Conservation (phyloP, 192 early-diverging fungal species). For the Coemansia sp. region DNA sequence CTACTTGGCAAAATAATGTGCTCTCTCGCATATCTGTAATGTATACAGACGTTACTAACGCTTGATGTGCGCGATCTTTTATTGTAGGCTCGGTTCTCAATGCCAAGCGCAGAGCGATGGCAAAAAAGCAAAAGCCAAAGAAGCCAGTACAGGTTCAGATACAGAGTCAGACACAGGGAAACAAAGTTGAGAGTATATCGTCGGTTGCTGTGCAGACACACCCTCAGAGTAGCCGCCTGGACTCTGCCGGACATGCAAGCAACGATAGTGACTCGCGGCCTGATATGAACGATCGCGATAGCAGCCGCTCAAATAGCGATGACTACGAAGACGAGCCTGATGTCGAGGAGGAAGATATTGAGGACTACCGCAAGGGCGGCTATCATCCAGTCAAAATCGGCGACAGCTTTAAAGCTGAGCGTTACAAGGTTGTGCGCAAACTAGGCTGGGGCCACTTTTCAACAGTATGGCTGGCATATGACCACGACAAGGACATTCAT, state of each 20-base stretch:
- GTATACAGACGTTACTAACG: neutral
- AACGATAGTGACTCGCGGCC: neutral
- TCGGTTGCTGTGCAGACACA: neutral
- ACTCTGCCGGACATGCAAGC: neutral
- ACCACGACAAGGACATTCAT: constrained; percentile 70
- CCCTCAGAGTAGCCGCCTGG: neutral
- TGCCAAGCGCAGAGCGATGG: constrained; percentile 53
- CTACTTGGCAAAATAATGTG: neutral
- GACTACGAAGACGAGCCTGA: constrained; percentile 56
- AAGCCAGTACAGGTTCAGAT: neutral
- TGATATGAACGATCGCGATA: neutral
- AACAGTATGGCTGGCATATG: constrained; percentile 93
- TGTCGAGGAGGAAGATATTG: constrained; percentile 83
- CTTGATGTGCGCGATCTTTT: neutral
- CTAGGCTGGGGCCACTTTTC: constrained; percentile 99
- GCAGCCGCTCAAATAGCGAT: constrained; percentile 27
- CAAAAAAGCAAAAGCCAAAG: constrained; percentile 48
- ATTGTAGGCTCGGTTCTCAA: constrained; percentile 39
- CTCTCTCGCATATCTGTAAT: neutral
- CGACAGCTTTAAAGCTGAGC: constrained; percentile 73
- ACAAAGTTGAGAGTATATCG: neutral
- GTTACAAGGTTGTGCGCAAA: constrained; percentile 87
- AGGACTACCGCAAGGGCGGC: constrained; percentile 91
- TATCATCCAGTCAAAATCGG: constrained; percentile 89
- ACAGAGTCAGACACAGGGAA: constrained; percentile 2